A percentile compares a stretch with the other conserved stretches of the same genome.
These are phyloP conservation scores for Selenicereus undatus DNA, from an alignment of 148 eudicot genomes.

Conservation along the genomic window DNA sequence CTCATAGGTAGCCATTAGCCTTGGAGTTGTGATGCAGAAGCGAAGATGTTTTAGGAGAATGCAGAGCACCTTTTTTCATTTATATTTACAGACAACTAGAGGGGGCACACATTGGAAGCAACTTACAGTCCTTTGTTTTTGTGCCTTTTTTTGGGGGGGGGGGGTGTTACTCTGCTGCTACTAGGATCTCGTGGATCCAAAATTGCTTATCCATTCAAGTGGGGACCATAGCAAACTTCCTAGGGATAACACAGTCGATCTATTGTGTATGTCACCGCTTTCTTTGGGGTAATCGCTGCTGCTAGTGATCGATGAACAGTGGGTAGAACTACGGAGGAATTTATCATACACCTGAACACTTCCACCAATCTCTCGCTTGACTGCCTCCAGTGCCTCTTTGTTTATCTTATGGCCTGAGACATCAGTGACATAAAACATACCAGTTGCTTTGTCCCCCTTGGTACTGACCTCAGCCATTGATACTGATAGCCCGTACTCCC, in stretches of 20 bases:
- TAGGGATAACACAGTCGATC: conserved; percentile 16
- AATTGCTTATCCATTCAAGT: conserved; percentile 24
- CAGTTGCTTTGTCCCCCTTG: conserved; percentile 49
- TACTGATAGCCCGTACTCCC: conserved; percentile 65
- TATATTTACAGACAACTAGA: neutral
- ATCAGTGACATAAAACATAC: conserved; percentile 65
- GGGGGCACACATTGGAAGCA: neutral
- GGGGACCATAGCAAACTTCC: conserved; percentile 34
- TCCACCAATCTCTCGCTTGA: conserved; percentile 50
- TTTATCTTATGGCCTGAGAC: conserved; percentile 39
- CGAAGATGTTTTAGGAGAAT: neutral
- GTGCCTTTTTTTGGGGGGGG: neutral
- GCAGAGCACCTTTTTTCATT: neutral
- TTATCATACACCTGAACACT: conserved; percentile 27
- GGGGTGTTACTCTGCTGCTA: neutral
- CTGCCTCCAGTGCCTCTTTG: conserved; percentile 35
- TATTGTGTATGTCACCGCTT: conserved; percentile 17
- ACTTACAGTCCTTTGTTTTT: neutral
- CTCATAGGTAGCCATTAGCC: neutral
- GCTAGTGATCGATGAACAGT: neutral
- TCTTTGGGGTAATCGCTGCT: neutral
- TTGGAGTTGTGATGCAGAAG: neutral
- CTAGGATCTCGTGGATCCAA: conserved; percentile 17
- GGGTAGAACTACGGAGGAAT: conserved; percentile 2
- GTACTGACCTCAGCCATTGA: conserved; percentile 66